These are phyloP conservation scores for Neurospora sp. DNA, from an alignment of 495 filamentous ascomycete species.

Conservation along the genomic window DNA sequence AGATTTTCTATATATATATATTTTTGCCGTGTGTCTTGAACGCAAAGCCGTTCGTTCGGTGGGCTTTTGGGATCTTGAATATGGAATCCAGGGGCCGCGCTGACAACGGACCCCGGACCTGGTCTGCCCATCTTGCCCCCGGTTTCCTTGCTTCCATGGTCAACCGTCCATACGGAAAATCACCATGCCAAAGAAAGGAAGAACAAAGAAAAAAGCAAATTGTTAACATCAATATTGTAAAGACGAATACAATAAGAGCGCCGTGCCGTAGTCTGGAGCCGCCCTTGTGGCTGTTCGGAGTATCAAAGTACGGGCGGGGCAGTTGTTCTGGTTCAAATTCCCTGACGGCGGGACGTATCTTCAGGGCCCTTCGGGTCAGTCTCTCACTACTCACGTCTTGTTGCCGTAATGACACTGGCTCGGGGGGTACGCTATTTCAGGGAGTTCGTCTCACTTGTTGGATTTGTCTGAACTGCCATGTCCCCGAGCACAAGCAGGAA, in stretches of 20 bases:
- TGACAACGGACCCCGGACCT: constrained; percentile 12
- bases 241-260: neutral
- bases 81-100: neutral
- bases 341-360: neutral
- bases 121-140: neutral
- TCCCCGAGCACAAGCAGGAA: neutral
- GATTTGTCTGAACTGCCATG: neutral
- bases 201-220: neutral
- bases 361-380: neutral
- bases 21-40: constrained; percentile 1
- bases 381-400: neutral
- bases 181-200: neutral
- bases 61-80: constrained; percentile 2
- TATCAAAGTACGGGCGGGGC: neutral
- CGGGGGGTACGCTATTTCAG: neutral
- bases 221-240: neutral
- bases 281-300: neutral
- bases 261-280: neutral
- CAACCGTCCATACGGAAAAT: neutral
- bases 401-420: neutral
- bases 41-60: constrained; percentile 3
- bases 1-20: neutral
- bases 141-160: neutral
- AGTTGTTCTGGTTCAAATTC: neutral
- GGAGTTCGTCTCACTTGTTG: neutral